These are phyloP conservation scores for Xylaria telfairii DNA, from an alignment of 495 filamentous ascomycete genomes.

Conservation along the genomic window DNA sequence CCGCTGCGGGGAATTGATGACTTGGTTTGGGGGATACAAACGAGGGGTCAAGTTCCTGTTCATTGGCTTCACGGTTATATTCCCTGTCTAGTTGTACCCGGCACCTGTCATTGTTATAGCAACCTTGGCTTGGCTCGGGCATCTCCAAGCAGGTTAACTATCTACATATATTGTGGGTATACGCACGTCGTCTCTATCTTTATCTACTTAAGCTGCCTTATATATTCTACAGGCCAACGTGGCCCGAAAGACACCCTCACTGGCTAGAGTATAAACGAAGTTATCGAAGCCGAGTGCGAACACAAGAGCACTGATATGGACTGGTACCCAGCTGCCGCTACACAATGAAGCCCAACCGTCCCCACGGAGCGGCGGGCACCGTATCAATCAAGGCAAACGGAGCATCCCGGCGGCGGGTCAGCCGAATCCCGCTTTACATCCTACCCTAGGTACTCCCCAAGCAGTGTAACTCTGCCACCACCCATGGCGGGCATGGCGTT, in stretches of 20 bases:
- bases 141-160: background rate
- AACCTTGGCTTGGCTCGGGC: background rate
- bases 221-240: too few species aligned
- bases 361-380: slow-evolving; percentile 8
- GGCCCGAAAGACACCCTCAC: background rate
- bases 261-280: background rate
- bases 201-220: too few species aligned
- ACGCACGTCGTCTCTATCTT: background rate
- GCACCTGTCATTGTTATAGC: background rate
- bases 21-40: background rate
- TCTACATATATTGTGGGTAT: background rate
- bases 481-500: background rate
- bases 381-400: slow-evolving; percentile 1
- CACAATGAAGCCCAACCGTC: background rate
- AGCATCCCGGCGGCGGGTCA: background rate
- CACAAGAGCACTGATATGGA: background rate
- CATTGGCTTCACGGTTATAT: background rate
- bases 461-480: background rate
- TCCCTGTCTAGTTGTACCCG: background rate
- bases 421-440: background rate
- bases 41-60: background rate
- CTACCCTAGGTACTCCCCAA: background rate
- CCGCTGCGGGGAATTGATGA: background rate
- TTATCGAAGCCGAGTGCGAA: background rate
- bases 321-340: background rate